These are phyloP conservation scores for Claviceps digitariae DNA, from an alignment of 2,329 filamentous ascomycete species.

Conservation along the genomic window DNA sequence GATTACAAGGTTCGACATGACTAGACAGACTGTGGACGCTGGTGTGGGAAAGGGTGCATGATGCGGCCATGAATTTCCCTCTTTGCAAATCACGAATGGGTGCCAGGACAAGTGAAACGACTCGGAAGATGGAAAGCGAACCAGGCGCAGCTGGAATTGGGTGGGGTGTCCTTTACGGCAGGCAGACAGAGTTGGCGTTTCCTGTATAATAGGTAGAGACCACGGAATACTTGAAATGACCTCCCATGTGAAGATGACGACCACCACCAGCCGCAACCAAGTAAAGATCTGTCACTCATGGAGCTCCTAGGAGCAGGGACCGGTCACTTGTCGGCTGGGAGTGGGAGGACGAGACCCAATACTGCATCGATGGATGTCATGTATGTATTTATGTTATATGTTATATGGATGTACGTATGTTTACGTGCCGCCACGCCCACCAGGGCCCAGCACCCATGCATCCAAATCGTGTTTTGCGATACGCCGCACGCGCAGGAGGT, in stretches of 20 bases:
- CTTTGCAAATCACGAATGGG: background rate
- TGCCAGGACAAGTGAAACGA: background rate
- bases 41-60: constrained; percentile 4
- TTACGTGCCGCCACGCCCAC: too few relatives aligned
- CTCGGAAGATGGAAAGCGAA: background rate
- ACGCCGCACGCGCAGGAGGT: too few relatives aligned
- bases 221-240: background rate
- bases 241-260: background rate
- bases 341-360: too few relatives aligned
- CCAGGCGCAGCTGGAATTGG: background rate
- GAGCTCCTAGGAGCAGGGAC: too few relatives aligned
- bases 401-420: too few relatives aligned
- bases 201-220: constrained; percentile 3
- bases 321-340: too few relatives aligned
- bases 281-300: too few relatives aligned
- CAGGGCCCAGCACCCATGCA: too few relatives aligned
- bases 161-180: background rate
- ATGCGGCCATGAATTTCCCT: background rate
- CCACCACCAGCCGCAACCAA: background rate
- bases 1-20: constrained; percentile 65
- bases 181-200: background rate
- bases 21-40: constrained; percentile 20
- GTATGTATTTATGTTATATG: too few relatives aligned
- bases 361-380: too few relatives aligned
- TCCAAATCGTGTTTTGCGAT: too few relatives aligned